These are phyloP conservation scores for Microascus cirrosus DNA, from an alignment of 2,329 filamentous ascomycete genomes.

Conservation along the genomic window DNA sequence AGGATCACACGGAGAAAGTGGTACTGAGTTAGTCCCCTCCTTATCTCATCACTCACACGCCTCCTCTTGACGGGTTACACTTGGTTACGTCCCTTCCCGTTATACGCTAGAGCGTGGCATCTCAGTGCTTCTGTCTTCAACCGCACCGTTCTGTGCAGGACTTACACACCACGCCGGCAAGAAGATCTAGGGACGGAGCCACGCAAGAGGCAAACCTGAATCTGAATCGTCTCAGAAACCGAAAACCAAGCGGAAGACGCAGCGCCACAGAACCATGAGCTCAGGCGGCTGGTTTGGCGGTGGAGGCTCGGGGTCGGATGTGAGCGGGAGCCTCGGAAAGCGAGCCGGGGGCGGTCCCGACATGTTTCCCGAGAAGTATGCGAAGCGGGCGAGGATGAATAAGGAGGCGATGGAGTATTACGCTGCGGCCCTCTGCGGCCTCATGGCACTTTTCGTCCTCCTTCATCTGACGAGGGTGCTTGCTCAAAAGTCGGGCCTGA, in stretches of 20 bases:
- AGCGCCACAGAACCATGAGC: conserved; percentile 9
- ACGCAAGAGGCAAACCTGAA: background rate
- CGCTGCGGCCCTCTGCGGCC: conserved; percentile 6
- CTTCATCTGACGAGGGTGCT: conserved; percentile 7
- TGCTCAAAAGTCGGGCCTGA: conserved; percentile 41
- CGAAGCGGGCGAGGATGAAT: conserved; percentile 8
- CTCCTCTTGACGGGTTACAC: no score
- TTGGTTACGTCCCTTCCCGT: no score
- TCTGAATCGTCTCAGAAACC: background rate
- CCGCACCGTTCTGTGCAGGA: no score
- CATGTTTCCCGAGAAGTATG: conserved; percentile 6
- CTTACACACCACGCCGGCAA: no score
- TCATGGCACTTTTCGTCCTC: conserved; percentile 8
- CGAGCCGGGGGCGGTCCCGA: conserved; percentile 1
- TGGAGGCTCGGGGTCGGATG: background rate
- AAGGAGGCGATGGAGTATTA: conserved; percentile 8
- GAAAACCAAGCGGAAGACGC: background rate
- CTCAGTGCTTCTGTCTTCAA: no score
- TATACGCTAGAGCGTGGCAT: no score
- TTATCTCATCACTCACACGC: background rate
- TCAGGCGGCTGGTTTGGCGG: conserved; percentile 4
- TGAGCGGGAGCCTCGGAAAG: background rate
- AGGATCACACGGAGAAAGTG: background rate
- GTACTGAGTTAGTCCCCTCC: background rate
- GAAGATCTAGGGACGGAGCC: background rate